Evolutionary conservation across 2,329 filamentous ascomycete species (phyloP), one percentile per base, ranked within the genome.

Genomic region (Penicillium hordei): DNA sequence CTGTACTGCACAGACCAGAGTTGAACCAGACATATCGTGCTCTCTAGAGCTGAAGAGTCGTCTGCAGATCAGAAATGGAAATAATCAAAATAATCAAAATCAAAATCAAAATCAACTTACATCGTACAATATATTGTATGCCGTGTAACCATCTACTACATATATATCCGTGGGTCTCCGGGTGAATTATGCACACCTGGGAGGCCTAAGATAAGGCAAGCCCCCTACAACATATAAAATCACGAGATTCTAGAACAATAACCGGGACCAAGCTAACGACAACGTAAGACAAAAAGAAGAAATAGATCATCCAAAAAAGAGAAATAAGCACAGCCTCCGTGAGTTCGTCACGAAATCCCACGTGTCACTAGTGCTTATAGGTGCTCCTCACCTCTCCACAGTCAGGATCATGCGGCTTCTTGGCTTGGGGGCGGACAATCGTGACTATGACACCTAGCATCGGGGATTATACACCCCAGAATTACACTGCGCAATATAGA

Each of bases 291-390:
- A 17, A 21, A 34, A 52, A 36, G 21, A 36, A 46, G 50, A 13
- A 53, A 53, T n/a, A 29, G 31, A 38, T 46, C 50, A 44, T 33
- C 40, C 3, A 1, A 39, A 39, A 27, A 12, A 5, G 13, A n/a
- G 13, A 42, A 57, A 52, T 48, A 57, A 53, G 42, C 49, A 57
- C 38, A 48, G 23, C 29, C n/a, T 53, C 43, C 21, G 44, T 52
- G n/a, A 33, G 49, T 45, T 57, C 55, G 49, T 53, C 29, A 57
- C 17, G 8, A 17, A 57, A 33, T 45, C 25, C 49, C 55, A 57
- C 55, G 55, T 57, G 55, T 48, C 36, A n/a, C 34, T 57, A 57
- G 55, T 57, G 55, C 55, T 44, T 51, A 56, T 38, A 13, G 2
- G 25, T 12, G 25, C 45, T 48, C 27, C 29, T 13, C 27, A 1